Percentiles rank a stretch among this genome's conserved stretches.
These are phyloP conservation scores for Verbascum thapsus DNA, from an alignment of 257 asterid genomes.

Conservation along the genomic window DNA sequence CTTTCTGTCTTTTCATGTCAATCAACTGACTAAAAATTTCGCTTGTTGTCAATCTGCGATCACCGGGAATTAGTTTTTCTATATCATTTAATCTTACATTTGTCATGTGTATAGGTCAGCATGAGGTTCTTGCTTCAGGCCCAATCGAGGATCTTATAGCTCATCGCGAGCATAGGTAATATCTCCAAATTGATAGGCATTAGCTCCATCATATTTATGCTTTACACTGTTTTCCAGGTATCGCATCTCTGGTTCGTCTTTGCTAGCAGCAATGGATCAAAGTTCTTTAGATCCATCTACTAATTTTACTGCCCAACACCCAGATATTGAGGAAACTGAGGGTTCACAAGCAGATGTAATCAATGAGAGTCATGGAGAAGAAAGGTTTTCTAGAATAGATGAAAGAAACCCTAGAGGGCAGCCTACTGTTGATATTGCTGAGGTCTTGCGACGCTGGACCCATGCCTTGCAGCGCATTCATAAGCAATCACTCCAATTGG, in stretches of 20 bases:
- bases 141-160: conserved; percentile 99
- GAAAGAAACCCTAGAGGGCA: conserved; percentile 82
- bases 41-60: conserved; percentile 1
- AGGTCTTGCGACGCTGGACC: conserved; percentile 96
- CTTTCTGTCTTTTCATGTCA: neutral
- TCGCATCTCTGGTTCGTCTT: conserved; percentile 95
- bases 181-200: conserved; percentile 10
- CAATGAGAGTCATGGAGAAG: conserved; percentile 58
- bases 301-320: conserved; percentile 49
- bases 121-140: conserved; percentile 96
- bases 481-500: conserved; percentile 89
- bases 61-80: conserved; percentile 9
- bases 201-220: conserved; percentile 23
- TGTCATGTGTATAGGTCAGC: conserved; percentile 64
- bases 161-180: conserved; percentile 97
- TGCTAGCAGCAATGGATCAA: conserved; percentile 95
- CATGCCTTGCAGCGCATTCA: conserved; percentile 99
- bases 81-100: conserved; percentile 8
- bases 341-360: conserved; percentile 47
- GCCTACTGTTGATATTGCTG: conserved; percentile 94
- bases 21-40: neutral
- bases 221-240: conserved; percentile 60
- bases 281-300: conserved; percentile 64
- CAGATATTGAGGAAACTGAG: conserved; percentile 57
- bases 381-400: conserved; percentile 54